phyloP scores from a whole-genome alignment of 345 rosid genomes.

The Brassica rapa region DNA sequence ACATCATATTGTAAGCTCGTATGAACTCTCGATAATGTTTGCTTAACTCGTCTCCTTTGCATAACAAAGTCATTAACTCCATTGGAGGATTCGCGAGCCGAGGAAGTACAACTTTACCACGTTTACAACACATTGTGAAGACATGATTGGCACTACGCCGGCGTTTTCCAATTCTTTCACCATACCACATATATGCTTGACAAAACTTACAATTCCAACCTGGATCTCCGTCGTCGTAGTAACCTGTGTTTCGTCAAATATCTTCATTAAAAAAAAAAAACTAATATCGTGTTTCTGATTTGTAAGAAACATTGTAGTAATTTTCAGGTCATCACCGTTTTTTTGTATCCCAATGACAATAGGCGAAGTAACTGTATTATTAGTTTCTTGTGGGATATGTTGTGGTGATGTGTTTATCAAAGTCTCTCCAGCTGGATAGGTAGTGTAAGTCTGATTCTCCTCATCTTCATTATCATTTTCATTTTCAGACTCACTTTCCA shows the following conservation, averaged over 20 bases:
- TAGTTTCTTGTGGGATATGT: background rate
- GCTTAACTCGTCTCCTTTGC: background rate
- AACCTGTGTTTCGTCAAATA: background rate
- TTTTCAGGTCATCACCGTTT: background rate
- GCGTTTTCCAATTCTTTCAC: background rate
- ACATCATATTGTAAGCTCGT: background rate
- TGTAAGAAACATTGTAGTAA: background rate
- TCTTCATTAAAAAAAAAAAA: too few species aligned
- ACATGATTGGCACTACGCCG: background rate
- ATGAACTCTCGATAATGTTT: too few species aligned
- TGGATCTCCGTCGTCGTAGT: background rate
- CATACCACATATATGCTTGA: background rate
- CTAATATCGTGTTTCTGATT: background rate
- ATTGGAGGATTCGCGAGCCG: background rate
- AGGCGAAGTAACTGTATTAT: background rate
- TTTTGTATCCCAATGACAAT: background rate
- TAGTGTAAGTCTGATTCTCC: background rate
- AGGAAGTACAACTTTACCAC: background rate
- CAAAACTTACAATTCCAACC: background rate
- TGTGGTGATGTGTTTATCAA: background rate
- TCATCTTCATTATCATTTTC: background rate
- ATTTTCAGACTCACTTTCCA: background rate
- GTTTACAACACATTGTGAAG: background rate
- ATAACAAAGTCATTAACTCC: background rate
- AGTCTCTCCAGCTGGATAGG: background rate